phyloP scores from a whole-genome alignment of 1,284 basidiomycete species.

The Mycena sp. region DNA sequence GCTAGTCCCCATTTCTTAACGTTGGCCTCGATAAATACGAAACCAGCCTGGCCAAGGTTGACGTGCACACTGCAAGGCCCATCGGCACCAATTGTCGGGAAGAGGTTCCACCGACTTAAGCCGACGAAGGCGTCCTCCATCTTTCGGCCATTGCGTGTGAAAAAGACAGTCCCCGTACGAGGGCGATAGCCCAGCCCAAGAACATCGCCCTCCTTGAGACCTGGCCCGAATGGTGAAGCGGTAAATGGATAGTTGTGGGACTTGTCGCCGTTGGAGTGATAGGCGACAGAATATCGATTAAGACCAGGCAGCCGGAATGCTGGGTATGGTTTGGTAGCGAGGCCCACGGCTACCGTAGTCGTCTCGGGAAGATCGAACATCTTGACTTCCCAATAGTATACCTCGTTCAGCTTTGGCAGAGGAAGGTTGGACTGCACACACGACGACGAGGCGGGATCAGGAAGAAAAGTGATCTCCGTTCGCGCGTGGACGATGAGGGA shows the following conservation, averaged over 20 bases:
- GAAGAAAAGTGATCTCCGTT: conserved; percentile 95
- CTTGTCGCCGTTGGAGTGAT: conserved; percentile 97
- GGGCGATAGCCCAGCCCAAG: conserved; percentile 94
- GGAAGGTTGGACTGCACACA: conserved; percentile 96
- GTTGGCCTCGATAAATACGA: conserved; percentile 98
- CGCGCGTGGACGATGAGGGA: conserved; percentile 91
- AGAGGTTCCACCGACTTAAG: conserved; percentile 89
- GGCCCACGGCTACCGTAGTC: conserved; percentile 87
- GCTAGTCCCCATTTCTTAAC: conserved; percentile 99
- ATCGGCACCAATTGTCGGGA: conserved; percentile 94
- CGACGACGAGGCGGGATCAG: conserved; percentile 92
- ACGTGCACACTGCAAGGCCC: conserved; percentile 95
- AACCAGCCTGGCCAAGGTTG: conserved; percentile 95
- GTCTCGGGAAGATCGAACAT: conserved; percentile 92
- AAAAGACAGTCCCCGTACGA: conserved; percentile 95
- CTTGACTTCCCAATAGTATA: conserved; percentile 98
- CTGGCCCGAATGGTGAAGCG: conserved; percentile 84
- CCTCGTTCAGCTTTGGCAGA: conserved; percentile 94
- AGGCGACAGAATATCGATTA: conserved; percentile 93
- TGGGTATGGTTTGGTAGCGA: conserved; percentile 96
- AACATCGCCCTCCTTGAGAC: conserved; percentile 93
- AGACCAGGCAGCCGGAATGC: conserved; percentile 92
- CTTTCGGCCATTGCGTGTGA: conserved; percentile 94
- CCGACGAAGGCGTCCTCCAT: conserved; percentile 95
- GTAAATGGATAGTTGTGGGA: conserved; percentile 98